Conservation (phyloP, 208 protist species). For the Acanthamoeba castellanii region DNA sequence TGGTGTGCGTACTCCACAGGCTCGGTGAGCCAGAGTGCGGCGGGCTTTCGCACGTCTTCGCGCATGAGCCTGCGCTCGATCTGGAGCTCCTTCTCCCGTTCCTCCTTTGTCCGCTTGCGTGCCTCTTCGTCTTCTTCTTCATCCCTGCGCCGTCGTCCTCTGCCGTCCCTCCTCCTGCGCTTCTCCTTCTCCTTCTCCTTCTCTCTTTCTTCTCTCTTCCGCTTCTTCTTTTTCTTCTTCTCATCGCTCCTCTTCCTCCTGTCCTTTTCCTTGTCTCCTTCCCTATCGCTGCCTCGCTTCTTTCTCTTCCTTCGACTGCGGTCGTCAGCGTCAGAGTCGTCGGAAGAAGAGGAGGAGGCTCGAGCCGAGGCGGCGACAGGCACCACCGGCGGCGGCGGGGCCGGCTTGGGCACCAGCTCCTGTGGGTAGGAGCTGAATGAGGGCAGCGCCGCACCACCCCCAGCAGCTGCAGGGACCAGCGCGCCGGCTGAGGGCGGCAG, state of each 20-base stretch:
- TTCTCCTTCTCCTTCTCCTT: background rate
- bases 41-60: background rate
- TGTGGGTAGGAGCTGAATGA: conserved; percentile 26
- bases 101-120: conserved; percentile 21
- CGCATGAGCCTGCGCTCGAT: conserved; percentile 13
- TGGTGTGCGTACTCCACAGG: background rate
- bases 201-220: background rate
- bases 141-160: background rate
- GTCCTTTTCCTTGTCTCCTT: background rate
- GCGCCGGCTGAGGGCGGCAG: background rate
- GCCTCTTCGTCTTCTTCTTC: conserved; percentile 1
- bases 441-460: background rate
- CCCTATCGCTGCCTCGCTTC: background rate
- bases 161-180: too few species aligned
- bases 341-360: background rate
- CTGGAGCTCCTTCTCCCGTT: conserved; percentile 43
- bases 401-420: conserved; percentile 32
- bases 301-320: background rate
- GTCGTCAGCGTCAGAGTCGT: background rate
- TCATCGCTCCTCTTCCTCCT: background rate
- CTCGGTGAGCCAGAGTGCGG: conserved; percentile 26
- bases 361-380: background rate
- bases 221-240: conserved; percentile 9
- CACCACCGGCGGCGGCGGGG: background rate
- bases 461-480: background rate